Percentiles rank a stretch among this genome's conserved stretches.
Evolutionary conservation across 768 basidiomycete species (phyloP).

Genomic region (Cystofilobasidium capitatum): DNA sequence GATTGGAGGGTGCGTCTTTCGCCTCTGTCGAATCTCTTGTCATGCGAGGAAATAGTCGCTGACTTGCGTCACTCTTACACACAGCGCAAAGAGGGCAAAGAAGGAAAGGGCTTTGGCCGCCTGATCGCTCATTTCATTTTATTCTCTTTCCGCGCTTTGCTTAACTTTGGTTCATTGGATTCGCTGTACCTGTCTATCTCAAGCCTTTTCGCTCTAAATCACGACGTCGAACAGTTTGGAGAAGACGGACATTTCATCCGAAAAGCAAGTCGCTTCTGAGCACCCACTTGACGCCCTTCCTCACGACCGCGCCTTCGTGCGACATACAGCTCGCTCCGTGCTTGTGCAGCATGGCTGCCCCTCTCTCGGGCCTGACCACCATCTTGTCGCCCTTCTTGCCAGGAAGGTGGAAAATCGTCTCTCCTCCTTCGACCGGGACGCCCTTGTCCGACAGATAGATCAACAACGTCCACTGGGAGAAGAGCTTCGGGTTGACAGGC

Average conservation of each 20-base stretch:
- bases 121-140: too few species aligned
- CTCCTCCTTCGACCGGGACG: conserved; percentile 27
- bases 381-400: conserved; percentile 20
- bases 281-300: conserved; percentile 33
- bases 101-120: too few species aligned
- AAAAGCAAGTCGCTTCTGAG: conserved; percentile 33
- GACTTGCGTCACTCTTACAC: too few species aligned
- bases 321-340: conserved; percentile 32
- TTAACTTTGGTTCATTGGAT: too few species aligned
- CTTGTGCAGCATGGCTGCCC: conserved; percentile 32
- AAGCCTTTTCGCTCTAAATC: too few species aligned
- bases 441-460: conserved; percentile 17
- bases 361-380: conserved; percentile 29
- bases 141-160: too few species aligned
- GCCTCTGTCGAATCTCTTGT: not conserved
- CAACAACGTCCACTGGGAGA: conserved; percentile 22
- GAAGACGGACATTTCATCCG: conserved; percentile 14
- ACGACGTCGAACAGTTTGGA: too few species aligned
- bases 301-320: conserved; percentile 33
- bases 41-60: too few species aligned
- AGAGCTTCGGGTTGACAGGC: conserved; percentile 10
- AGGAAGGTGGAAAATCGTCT: conserved; percentile 31
- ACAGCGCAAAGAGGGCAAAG: not conserved
- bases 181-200: too few species aligned
- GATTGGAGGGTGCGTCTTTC: conserved; percentile 17